Evolutionary conservation across 768 basidiomycete genomes (phyloP).

Genomic region (Tulasnella sp.): DNA sequence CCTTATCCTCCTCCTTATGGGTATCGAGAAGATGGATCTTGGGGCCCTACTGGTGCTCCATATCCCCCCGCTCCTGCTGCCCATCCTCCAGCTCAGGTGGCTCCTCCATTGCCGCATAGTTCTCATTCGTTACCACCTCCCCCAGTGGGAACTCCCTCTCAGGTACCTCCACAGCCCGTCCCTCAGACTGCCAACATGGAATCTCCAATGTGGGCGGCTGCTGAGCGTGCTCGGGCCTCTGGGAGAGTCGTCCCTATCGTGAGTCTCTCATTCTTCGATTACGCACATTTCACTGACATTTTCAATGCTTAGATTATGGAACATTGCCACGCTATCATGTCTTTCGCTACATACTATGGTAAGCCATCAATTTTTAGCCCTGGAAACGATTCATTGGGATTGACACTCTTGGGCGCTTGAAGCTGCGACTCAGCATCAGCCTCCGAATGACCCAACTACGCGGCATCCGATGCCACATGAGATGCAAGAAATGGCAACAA

Average conservation of each 20-base stretch:
- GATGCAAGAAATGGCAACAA: slow-evolving; percentile 5
- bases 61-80: too few species aligned
- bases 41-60: too few species aligned
- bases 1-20: background rate
- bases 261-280: background rate
- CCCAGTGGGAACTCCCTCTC: background rate
- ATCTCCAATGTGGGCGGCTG: background rate
- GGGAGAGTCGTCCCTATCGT: too few species aligned
- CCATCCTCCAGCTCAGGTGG: too few species aligned
- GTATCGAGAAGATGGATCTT: too few species aligned
- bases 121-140: background rate
- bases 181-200: background rate
- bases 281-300: background rate
- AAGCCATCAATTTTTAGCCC: background rate
- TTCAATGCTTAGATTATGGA: slow-evolving; percentile 9
- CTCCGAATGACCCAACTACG: background rate
- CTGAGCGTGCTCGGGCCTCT: too few species aligned
- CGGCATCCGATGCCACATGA: slow-evolving; percentile 2
- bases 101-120: too few species aligned
- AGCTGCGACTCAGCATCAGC: background rate
- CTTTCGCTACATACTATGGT: slow-evolving; percentile 11
- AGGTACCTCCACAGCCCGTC: slow-evolving; percentile 10
- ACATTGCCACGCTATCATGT: slow-evolving; percentile 10
- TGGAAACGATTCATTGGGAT: background rate
- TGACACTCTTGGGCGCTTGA: background rate